These are phyloP conservation scores for Cladorrhinum sp. DNA, from an alignment of 2,329 filamentous ascomycete species.

Conservation along the genomic window DNA sequence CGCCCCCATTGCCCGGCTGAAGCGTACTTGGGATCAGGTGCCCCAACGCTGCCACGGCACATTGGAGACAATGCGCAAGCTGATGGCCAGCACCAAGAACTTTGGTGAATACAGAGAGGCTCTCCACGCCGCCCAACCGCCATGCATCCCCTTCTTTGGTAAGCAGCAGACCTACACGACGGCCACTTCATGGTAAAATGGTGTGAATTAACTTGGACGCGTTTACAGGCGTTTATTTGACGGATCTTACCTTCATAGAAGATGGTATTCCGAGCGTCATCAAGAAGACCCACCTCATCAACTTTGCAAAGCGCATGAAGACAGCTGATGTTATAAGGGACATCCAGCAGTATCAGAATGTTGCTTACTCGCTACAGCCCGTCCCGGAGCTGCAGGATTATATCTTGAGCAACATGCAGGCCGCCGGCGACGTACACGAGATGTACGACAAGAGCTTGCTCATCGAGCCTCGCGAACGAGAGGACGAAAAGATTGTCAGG, in stretches of 20 bases:
- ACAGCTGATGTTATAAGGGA: slow-evolving; percentile 97
- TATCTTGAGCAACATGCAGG: slow-evolving; percentile 93
- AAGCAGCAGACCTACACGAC: slow-evolving; percentile 33
- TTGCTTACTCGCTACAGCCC: slow-evolving; percentile 86
- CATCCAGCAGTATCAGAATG: slow-evolving; percentile 98
- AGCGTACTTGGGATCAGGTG: slow-evolving; percentile 91
- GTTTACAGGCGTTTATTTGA: slow-evolving; percentile 79
- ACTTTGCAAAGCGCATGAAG: slow-evolving; percentile 97
- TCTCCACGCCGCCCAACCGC: slow-evolving; percentile 87
- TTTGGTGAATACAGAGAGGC: slow-evolving; percentile 96
- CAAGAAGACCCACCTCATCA: slow-evolving; percentile 95
- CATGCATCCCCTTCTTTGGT: slow-evolving; percentile 98
- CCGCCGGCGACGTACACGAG: slow-evolving; percentile 92
- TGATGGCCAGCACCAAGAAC: slow-evolving; percentile 98
- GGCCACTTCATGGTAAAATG: neutral
- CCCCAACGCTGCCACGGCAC: slow-evolving; percentile 77
- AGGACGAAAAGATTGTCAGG: slow-evolving; percentile 99
- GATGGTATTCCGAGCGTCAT: slow-evolving; percentile 95
- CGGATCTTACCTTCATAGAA: slow-evolving; percentile 96
- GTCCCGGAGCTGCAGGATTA: slow-evolving; percentile 95
- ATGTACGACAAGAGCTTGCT: slow-evolving; percentile 98
- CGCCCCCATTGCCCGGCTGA: slow-evolving; percentile 89
- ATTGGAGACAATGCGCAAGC: slow-evolving; percentile 84
- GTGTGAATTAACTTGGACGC: slow-evolving; percentile 6
- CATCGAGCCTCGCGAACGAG: slow-evolving; percentile 90